These are phyloP conservation scores for Colletotrichum filicis DNA, from an alignment of 2,329 filamentous ascomycete genomes.

Conservation along the genomic window DNA sequence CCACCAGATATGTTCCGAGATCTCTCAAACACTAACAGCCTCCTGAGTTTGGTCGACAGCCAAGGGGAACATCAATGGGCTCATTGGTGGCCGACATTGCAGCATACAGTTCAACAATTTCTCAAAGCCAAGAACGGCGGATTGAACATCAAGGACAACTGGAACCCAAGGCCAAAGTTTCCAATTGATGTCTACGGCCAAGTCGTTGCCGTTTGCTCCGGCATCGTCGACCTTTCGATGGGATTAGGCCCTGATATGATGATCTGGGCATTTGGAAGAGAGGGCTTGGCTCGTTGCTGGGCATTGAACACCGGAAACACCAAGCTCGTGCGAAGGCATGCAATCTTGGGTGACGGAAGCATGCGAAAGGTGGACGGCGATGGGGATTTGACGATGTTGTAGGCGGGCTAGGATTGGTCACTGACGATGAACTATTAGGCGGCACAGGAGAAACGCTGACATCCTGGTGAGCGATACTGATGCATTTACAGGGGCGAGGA, in stretches of 20 bases:
- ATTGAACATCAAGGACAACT: neutral
- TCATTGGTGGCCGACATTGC: slow-evolving; percentile 35
- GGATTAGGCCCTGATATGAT: slow-evolving; percentile 47
- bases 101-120: slow-evolving; percentile 8
- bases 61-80: slow-evolving; percentile 30
- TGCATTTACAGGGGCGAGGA: slow-evolving; percentile 1
- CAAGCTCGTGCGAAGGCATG: neutral
- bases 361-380: slow-evolving; percentile 45
- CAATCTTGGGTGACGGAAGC: slow-evolving; percentile 45
- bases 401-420: neutral
- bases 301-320: slow-evolving; percentile 41
- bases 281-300: slow-evolving; percentile 49
- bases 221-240: slow-evolving; percentile 46
- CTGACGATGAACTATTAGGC: neutral
- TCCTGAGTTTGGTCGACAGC: slow-evolving; percentile 22
- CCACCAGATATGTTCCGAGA: slow-evolving; percentile 65
- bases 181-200: slow-evolving; percentile 47
- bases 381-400: slow-evolving; percentile 44
- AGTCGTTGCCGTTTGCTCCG: slow-evolving; percentile 43
- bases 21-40: slow-evolving; percentile 36
- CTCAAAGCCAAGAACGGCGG: neutral
- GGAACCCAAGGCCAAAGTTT: slow-evolving; percentile 36
- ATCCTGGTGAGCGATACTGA: neutral
- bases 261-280: slow-evolving; percentile 47
- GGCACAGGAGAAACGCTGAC: neutral